Percentiles rank a stretch among this genome's conserved stretches.
Evolutionary conservation across 371 early-diverging fungal genomes (phyloP).

Genomic region (Mortierella sp.): DNA sequence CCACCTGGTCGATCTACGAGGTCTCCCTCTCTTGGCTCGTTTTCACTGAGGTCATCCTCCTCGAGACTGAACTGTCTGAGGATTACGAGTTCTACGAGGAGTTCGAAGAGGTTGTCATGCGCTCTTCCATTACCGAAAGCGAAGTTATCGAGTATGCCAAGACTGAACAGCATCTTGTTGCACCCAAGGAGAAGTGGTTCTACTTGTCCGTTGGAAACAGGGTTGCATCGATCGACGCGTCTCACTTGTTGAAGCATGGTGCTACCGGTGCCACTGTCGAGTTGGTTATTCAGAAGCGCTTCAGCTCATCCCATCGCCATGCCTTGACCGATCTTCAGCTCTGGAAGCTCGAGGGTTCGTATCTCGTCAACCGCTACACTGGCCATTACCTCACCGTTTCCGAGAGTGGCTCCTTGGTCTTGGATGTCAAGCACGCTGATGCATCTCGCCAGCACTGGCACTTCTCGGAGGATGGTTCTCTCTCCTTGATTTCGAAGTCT

Average conservation of each 20-base stretch:
- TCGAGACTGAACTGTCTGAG: conserved; percentile 28
- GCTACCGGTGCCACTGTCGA: conserved; percentile 32
- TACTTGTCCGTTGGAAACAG: conserved; percentile 38
- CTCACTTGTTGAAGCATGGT: conserved; percentile 26
- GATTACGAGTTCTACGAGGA: conserved; percentile 49
- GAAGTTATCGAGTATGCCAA: conserved; percentile 41
- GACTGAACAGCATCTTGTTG: conserved; percentile 33
- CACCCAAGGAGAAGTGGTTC: conserved; percentile 43
- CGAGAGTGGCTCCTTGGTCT: conserved; percentile 15
- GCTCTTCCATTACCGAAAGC: conserved; percentile 22
- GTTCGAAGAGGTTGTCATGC: conserved; percentile 45
- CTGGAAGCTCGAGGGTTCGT: conserved; percentile 47
- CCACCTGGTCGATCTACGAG: conserved; percentile 37
- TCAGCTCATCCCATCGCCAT: conserved; percentile 37
- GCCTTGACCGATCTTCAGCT: conserved; percentile 47
- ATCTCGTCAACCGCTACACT: conserved; percentile 42
- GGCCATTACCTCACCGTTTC: conserved; percentile 37
- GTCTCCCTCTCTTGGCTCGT: conserved; percentile 41
- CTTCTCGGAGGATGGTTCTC: conserved; percentile 42
- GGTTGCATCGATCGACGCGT: conserved; percentile 29
- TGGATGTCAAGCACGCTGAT: conserved; percentile 20
- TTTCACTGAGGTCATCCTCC: conserved; percentile 30
- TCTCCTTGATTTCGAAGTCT: conserved; percentile 36
- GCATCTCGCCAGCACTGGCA: conserved; percentile 42
- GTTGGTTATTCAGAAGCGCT: conserved; percentile 32